Conservation (phyloP, 164 flowering plant genomes). For the Houttuynia cordata region DNA sequence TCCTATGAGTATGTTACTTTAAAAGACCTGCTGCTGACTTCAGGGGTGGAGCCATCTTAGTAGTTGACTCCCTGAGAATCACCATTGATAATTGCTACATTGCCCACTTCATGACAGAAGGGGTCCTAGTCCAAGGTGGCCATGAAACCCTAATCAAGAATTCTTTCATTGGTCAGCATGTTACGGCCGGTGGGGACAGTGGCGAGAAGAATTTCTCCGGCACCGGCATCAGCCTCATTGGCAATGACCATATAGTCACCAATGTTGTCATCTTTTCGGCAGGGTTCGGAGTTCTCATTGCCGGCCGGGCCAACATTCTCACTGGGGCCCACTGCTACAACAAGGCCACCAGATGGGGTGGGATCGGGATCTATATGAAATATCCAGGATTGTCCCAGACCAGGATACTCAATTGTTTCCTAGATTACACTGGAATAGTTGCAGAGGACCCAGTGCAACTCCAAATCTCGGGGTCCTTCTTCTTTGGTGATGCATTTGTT, state of each 20-base stretch:
- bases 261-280: constrained; percentile 82
- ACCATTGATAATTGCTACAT: constrained; percentile 81
- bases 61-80: constrained; percentile 55
- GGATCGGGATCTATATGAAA: constrained; percentile 63
- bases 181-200: constrained; percentile 65
- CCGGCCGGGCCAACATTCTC: constrained; percentile 67
- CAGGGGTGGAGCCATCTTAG: constrained; percentile 62
- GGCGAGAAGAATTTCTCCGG: constrained; percentile 61
- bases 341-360: constrained; percentile 88
- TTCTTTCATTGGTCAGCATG: constrained; percentile 82
- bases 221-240: constrained; percentile 42
- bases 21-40: constrained; percentile 48
- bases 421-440: constrained; percentile 82
- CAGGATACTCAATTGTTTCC: constrained; percentile 59
- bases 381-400: constrained; percentile 66
- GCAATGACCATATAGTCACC: constrained; percentile 73
- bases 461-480: constrained; percentile 43
- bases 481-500: constrained; percentile 72
- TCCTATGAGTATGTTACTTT: constrained; percentile 58
- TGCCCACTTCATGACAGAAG: constrained; percentile 49
- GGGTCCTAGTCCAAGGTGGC: constrained; percentile 49
- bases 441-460: constrained; percentile 95
- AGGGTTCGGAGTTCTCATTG: constrained; percentile 36
- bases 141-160: constrained; percentile 71
- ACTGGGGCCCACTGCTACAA: constrained; percentile 90